Evolutionary conservation across 257 asterid species (phyloP), one percentile per base, ranked within the genome.

Genomic region (Haberlea rhodopensis): DNA sequence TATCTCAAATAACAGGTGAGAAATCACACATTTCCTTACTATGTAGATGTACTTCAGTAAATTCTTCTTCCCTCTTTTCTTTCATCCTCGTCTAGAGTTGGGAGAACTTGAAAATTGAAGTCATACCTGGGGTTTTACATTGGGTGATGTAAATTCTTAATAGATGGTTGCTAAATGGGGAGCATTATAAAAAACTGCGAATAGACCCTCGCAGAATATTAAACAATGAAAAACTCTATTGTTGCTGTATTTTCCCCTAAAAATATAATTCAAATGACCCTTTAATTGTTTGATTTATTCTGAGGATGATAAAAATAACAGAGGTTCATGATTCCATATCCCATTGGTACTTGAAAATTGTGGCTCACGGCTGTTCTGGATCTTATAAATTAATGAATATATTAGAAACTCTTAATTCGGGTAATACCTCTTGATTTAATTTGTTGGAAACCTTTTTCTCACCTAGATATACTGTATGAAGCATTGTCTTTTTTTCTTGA

Each of bases 1-100:
- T 13, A 94, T 94, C 71, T 94, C 99, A 78, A 94, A 80, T 75
- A 94, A 94, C 96, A 94, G 99, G 99, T 90, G 55, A 68, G 46
- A 51, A 63, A 45, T 66, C 59, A 27, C 54, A 20, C 59, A 65
- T 54, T 40, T 22, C 24, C 0, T 23, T 13, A 26, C 24, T 21
- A 24, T 57, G 58, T 56, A 23, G n/a, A 11, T 52, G 46, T 59
- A 65, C 16, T 43, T 9, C 18, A 26, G 40, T 13, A 11, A n/a
- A 19, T 52, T 32, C 57, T n/a, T n/a, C 48, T 61, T 51, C 8
- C 48, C 26, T 19, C 28, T 21, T 51, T 25, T 4, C 62, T 20
- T 60, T 55, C 55, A 43, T 37, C 70, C 62, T 21, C n/a, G 53
- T 57, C 51, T 52, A 9, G 64, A 37, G 66, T 22, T 26, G 26